Percentiles rank a stretch among this genome's conserved stretches.
Evolutionary conservation across 2,329 filamentous ascomycete genomes (phyloP).

Genomic region (Fusarium anguioides): DNA sequence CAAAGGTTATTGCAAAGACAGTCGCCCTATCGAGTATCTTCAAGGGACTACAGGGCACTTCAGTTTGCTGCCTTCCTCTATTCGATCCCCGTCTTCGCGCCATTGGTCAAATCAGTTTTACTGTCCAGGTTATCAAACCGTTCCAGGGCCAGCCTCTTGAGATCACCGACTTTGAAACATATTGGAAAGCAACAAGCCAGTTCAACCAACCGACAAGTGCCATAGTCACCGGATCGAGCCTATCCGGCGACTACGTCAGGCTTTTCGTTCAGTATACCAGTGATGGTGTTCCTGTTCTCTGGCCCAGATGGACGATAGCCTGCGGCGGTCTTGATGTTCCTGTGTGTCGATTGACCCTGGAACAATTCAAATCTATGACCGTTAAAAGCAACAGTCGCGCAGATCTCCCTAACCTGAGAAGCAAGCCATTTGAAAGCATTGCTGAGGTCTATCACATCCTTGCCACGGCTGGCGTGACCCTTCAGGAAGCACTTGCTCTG

Average conservation of each 20-base stretch:
- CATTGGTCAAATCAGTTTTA: slow-evolving; percentile 94
- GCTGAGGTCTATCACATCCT: slow-evolving; percentile 77
- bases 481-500: slow-evolving; percentile 79
- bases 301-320: slow-evolving; percentile 83
- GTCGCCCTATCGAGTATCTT: slow-evolving; percentile 92
- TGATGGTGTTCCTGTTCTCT: slow-evolving; percentile 87
- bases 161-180: slow-evolving; percentile 98
- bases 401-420: slow-evolving; percentile 57
- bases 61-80: slow-evolving; percentile 84
- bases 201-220: slow-evolving; percentile 83
- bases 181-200: slow-evolving; percentile 98
- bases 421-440: slow-evolving; percentile 64
- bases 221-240: slow-evolving; percentile 91
- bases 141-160: slow-evolving; percentile 93
- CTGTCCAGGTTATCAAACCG: slow-evolving; percentile 95
- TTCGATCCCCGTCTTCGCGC: slow-evolving; percentile 92
- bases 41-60: slow-evolving; percentile 77
- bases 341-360: slow-evolving; percentile 79
- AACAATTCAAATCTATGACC: slow-evolving; percentile 73
- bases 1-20: slow-evolving; percentile 96
- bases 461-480: slow-evolving; percentile 79
- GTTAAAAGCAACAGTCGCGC: slow-evolving; percentile 55
- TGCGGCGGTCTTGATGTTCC: slow-evolving; percentile 84
- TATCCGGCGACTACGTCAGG: slow-evolving; percentile 94
- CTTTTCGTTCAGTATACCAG: slow-evolving; percentile 92